Base-by-base conservation (phyloP, 2,329 filamentous ascomycete species). In the Cercospora beticola region DNA sequence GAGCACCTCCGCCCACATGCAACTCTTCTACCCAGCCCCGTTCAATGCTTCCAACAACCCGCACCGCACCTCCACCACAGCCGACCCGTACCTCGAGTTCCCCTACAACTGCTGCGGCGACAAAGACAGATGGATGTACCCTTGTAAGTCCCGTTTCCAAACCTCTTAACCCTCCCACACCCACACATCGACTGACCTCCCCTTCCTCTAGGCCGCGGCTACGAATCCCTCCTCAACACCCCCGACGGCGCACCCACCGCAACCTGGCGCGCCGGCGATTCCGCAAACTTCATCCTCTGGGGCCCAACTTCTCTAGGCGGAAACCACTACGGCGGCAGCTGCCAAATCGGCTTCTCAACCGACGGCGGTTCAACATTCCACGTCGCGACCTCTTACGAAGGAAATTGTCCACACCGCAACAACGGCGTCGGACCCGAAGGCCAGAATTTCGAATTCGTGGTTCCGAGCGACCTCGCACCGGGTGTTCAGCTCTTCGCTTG, bases 251-350 rank as follows among this genome's bases (percentile, higher is more conserved):
- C 74, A n/a, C 74, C 81, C 5, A 81, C 81, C 7, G 82, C 80
- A 1, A 81, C 78, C 30, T 84, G 83, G 82, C 66, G 75, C 21
- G 77, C 81, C 5, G 82, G 82, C 12, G 80, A 78, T 62, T 77
- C 75, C 31, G 81, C 81, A 60, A 80, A 80, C 69, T 84, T 81
- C 74, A 78, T 71, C n/a, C 70, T 81, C n/a, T 71, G 69, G 14
- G 79, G 79, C 6, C 49, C 62, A 4, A 40, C 30, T 14, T 21
- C 36, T 4, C 21, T 49, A 1, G 72, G 74, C 49, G 76, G 80
- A 14, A 84, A 81, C 49, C 83, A 85, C 71, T 82, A 78, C 64
- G 83, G 83, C 63, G 83, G 83, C 36, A 81, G 78, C 9, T 84
- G 83, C 73, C 82, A 84, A 71, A 79, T 82, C 8, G 83, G 82